These are phyloP conservation scores for Fusarium multiceps DNA, from an alignment of 2,329 filamentous ascomycete genomes.

Conservation along the genomic window DNA sequence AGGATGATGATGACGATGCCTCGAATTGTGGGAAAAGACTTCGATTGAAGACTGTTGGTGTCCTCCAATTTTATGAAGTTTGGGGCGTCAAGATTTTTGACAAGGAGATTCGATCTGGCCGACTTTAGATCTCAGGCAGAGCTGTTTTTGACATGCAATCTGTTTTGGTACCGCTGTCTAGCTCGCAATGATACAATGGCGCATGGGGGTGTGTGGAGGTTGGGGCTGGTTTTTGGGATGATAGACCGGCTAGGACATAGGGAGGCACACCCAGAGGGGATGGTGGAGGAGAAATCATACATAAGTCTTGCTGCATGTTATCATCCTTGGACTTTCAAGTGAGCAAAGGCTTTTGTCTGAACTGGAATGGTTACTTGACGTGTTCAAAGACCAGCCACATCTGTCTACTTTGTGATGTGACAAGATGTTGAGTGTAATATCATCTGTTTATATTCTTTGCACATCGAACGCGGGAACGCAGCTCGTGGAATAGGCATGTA, in stretches of 20 bases:
- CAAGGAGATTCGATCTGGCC: conserved; percentile 62
- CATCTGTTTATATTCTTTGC: neutral
- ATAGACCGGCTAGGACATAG: conserved; percentile 6
- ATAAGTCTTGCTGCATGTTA: conserved; percentile 10
- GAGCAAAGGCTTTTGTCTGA: neutral
- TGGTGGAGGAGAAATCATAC: conserved; percentile 1
- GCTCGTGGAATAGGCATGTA: neutral
- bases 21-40: conserved; percentile 49
- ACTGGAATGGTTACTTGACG: neutral
- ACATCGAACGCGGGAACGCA: neutral
- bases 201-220: conserved; percentile 9
- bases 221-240: conserved; percentile 5
- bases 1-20: conserved; percentile 48
- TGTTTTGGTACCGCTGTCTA: conserved; percentile 11
- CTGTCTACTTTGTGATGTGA: neutral
- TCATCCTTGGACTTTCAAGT: conserved; percentile 1
- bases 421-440: neutral
- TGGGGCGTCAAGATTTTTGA: conserved; percentile 67
- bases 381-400: neutral
- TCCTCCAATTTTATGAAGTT: conserved; percentile 54
- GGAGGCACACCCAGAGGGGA: neutral
- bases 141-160: neutral
- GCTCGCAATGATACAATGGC: conserved; percentile 11
- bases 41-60: conserved; percentile 52
- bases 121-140: conserved; percentile 37